These are phyloP conservation scores for Serendipita vermifera DNA, from an alignment of 768 basidiomycete genomes.

Conservation along the genomic window DNA sequence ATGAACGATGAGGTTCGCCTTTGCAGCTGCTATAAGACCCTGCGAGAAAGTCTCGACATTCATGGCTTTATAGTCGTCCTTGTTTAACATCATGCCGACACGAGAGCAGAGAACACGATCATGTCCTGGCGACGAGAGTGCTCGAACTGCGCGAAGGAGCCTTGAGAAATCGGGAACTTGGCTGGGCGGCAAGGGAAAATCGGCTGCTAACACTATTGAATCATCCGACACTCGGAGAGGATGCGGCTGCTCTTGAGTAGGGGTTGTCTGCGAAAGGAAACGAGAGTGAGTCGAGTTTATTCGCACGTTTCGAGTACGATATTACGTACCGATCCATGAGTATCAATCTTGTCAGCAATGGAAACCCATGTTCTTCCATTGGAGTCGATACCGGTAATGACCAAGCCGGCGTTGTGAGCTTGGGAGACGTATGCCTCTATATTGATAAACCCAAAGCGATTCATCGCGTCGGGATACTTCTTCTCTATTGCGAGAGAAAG, in stretches of 20 bases:
- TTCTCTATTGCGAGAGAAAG: constrained; percentile 1
- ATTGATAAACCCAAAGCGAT: neutral
- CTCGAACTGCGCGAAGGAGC: neutral
- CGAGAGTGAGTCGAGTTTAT: no score
- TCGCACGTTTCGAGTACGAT: no score
- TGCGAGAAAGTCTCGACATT: constrained; percentile 5
- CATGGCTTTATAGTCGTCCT: constrained; percentile 8
- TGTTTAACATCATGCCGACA: constrained; percentile 7
- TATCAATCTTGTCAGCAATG: neutral
- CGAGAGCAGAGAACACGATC: constrained; percentile 2
- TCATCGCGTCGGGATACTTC: constrained; percentile 5
- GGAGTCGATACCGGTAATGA: neutral
- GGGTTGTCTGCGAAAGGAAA: no score
- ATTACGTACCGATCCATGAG: neutral
- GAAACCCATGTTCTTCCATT: constrained; percentile 1
- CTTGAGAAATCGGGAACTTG: constrained; percentile 4
- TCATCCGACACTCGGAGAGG: no score
- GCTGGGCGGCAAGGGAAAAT: neutral
- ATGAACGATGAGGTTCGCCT: constrained; percentile 7
- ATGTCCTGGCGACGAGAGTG: neutral
- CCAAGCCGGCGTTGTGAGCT: neutral
- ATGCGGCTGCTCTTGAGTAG: no score
- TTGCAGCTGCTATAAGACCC: neutral
- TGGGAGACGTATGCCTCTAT: neutral
- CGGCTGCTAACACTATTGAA: no score